A percentile compares a stretch with the other conserved stretches of the same genome.
phyloP scores from a whole-genome alignment of 305 asterid species.

The Nicotiana rustica region DNA sequence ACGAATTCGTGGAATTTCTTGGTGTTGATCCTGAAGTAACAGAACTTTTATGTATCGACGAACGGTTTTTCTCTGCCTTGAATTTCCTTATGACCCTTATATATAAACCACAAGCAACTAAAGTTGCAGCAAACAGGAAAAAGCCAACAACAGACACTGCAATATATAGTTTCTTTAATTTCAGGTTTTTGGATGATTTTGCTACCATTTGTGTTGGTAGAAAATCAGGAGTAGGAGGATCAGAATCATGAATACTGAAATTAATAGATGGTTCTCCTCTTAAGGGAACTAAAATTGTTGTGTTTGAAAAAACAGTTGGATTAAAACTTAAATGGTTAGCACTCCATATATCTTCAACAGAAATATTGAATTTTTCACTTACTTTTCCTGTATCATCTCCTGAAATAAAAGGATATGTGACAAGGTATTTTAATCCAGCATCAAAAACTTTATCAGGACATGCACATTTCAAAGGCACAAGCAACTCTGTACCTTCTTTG shows the following conservation, averaged over 20 bases:
- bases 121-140: slow-evolving; percentile 44
- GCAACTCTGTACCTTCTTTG: slow-evolving; percentile 46
- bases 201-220: slow-evolving; percentile 54
- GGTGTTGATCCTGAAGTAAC: slow-evolving; percentile 63
- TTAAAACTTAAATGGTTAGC: slow-evolving; percentile 51
- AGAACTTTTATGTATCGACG: slow-evolving; percentile 41
- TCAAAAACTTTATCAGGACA: slow-evolving; percentile 52
- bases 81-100: slow-evolving; percentile 50
- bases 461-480: slow-evolving; percentile 69
- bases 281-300: slow-evolving; percentile 69
- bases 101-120: slow-evolving; percentile 55
- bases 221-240: slow-evolving; percentile 63
- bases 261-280: slow-evolving; percentile 54
- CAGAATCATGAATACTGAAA: slow-evolving; percentile 45
- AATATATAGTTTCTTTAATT: slow-evolving; percentile 49
- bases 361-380: slow-evolving; percentile 54
- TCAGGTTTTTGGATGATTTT: slow-evolving; percentile 30
- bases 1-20: slow-evolving; percentile 54
- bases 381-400: slow-evolving; percentile 51
- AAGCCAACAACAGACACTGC: slow-evolving; percentile 54
- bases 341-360: slow-evolving; percentile 57
- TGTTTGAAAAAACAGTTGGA: slow-evolving; percentile 61
- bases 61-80: slow-evolving; percentile 37
- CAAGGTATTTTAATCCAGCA: slow-evolving; percentile 49
- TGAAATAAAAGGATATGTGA: slow-evolving; percentile 62